phyloP scores from a whole-genome alignment of 2,329 filamentous ascomycete species.

The Botryosphaeria dothidea region DNA sequence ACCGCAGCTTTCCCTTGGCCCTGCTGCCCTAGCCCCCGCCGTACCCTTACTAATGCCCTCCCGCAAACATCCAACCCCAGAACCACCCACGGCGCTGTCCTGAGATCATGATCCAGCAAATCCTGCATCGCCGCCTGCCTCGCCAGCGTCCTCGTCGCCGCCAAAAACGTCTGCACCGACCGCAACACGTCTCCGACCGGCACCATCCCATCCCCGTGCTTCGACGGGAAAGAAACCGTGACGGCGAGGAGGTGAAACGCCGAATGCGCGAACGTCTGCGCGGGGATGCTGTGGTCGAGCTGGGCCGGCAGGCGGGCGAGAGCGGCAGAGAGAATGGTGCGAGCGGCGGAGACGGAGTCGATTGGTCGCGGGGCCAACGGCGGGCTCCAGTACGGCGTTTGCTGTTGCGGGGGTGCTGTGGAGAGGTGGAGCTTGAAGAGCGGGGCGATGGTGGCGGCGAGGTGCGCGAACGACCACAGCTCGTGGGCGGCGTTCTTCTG shows the following conservation, averaged over 20 bases:
- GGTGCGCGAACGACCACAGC: conserved; percentile 25
- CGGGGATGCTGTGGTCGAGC: background rate
- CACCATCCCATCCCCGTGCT: background rate
- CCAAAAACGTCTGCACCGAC: background rate
- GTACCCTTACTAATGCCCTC: background rate
- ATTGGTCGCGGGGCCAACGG: background rate
- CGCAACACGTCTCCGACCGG: background rate
- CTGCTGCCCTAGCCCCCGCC: background rate
- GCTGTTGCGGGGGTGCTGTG: background rate
- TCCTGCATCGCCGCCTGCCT: background rate
- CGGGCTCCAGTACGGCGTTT: background rate
- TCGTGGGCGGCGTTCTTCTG: conserved; percentile 23
- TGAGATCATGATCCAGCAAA: background rate
- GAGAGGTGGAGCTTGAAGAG: background rate
- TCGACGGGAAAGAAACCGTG: background rate
- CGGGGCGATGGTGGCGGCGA: conserved; percentile 23
- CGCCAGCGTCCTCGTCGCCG: background rate
- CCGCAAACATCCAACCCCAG: background rate
- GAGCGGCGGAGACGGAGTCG: background rate
- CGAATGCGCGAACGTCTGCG: background rate
- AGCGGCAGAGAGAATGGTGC: background rate
- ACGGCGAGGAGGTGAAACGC: background rate
- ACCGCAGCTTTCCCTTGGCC: background rate
- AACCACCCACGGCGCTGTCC: background rate
- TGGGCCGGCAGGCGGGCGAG: background rate